A percentile compares a stretch with the other conserved stretches of the same genome.
These are phyloP conservation scores for Plenodomus biglobosus DNA, from an alignment of 2,329 filamentous ascomycete genomes.

Conservation along the genomic window DNA sequence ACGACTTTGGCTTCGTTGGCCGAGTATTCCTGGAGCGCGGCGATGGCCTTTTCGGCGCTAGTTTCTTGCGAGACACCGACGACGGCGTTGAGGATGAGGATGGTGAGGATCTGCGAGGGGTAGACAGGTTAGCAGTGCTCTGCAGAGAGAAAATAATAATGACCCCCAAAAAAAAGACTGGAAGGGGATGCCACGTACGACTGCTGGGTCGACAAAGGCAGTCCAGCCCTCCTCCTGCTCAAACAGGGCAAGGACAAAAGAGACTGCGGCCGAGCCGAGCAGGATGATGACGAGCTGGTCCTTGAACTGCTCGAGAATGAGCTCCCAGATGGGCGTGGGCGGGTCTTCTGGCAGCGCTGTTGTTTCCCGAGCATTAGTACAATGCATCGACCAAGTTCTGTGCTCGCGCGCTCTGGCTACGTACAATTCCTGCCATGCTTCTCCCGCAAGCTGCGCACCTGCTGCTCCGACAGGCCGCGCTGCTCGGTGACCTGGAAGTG, in stretches of 20 bases:
- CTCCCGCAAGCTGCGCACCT: slow-evolving; percentile 50
- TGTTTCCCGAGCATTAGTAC: too few relatives aligned
- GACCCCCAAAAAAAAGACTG: too few relatives aligned
- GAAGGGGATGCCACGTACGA: slow-evolving; percentile 65
- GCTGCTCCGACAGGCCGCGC: slow-evolving; percentile 53
- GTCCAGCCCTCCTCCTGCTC: slow-evolving; percentile 94
- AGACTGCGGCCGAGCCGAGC: slow-evolving; percentile 87
- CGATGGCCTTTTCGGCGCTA: slow-evolving; percentile 97
- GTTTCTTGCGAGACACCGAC: slow-evolving; percentile 98
- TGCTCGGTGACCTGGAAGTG: slow-evolving; percentile 56
- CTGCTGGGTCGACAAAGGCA: slow-evolving; percentile 92
- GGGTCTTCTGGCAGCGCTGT: slow-evolving; percentile 82
- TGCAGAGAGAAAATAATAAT: too few relatives aligned
- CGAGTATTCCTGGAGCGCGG: slow-evolving; percentile 96
- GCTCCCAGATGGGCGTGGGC: slow-evolving; percentile 92
- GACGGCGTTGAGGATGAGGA: slow-evolving; percentile 92
- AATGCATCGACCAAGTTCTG: too few relatives aligned
- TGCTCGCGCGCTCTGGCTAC: slow-evolving; percentile 5
- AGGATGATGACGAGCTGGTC: slow-evolving; percentile 97
- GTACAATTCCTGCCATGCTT: slow-evolving; percentile 60
- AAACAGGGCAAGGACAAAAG: slow-evolving; percentile 88
- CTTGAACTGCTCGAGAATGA: slow-evolving; percentile 98
- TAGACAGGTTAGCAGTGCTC: slow-evolving; percentile 14
- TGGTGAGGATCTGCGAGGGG: slow-evolving; percentile 81
- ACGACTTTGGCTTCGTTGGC: slow-evolving; percentile 96